phyloP scores from a whole-genome alignment of 2,329 filamentous ascomycete species.

The Pseudomassariella vexata region DNA sequence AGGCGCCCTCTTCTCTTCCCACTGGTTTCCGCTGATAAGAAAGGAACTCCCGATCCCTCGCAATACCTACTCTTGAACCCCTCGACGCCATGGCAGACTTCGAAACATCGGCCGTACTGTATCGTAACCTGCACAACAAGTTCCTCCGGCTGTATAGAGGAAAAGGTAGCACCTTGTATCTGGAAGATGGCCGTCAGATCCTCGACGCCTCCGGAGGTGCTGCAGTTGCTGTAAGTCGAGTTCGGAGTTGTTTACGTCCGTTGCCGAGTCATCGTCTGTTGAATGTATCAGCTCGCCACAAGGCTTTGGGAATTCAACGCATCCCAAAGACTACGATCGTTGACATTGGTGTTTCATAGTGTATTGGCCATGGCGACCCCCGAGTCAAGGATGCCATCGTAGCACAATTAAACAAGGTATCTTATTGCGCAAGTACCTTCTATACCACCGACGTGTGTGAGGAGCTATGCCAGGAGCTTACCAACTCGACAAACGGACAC shows the following conservation, averaged over 20 bases:
- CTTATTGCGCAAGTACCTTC: slow-evolving; percentile 37
- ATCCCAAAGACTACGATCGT: too few species aligned
- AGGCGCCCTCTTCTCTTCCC: too few species aligned
- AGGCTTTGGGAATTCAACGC: too few species aligned
- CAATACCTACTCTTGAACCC: too few species aligned
- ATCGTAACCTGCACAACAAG: slow-evolving; percentile 27
- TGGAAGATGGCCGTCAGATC: slow-evolving; percentile 33
- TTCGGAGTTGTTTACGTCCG: too few species aligned
- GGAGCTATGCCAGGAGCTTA: slow-evolving; percentile 25
- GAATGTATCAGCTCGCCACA: too few species aligned
- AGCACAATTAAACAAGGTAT: slow-evolving; percentile 31
- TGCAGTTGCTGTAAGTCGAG: slow-evolving; percentile 37
- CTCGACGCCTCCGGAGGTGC: slow-evolving; percentile 41
- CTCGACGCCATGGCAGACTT: slow-evolving; percentile 5
- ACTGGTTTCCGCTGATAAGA: too few species aligned
- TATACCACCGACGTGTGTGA: slow-evolving; percentile 35
- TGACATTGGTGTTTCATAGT: too few species aligned
- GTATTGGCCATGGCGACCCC: slow-evolving; percentile 37
- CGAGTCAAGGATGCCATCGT: slow-evolving; percentile 34
- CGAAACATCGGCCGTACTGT: slow-evolving; percentile 29
- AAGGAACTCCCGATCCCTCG: too few species aligned
- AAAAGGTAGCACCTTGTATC: slow-evolving; percentile 31
- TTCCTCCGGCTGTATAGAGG: slow-evolving; percentile 27
- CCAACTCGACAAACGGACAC: slow-evolving; percentile 22
- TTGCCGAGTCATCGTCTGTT: too few species aligned